Evolutionary conservation across 768 basidiomycete genomes (phyloP).

Genomic region (Clitopilus hobsonii): DNA sequence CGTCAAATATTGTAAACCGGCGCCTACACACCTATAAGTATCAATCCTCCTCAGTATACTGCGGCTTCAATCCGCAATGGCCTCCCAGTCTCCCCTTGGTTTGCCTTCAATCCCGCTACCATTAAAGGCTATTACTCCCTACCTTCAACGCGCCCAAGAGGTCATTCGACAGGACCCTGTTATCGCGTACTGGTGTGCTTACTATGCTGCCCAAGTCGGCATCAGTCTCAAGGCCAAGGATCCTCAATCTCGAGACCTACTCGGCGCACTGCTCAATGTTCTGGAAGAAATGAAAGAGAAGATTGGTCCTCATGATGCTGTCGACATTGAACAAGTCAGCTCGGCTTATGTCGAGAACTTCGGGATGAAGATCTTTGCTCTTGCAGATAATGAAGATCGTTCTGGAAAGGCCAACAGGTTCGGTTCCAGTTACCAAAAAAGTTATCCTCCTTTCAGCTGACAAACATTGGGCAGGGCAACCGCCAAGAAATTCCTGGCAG

Average conservation of each 20-base stretch:
- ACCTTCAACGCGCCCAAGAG: slow-evolving; percentile 88
- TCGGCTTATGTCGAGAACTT: slow-evolving; percentile 95
- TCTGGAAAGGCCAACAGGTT: slow-evolving; percentile 73
- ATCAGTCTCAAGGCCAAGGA: slow-evolving; percentile 72
- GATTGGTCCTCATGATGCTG: slow-evolving; percentile 71
- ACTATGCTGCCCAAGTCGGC: slow-evolving; percentile 88
- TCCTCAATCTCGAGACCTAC: slow-evolving; percentile 55
- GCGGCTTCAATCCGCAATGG: slow-evolving; percentile 16
- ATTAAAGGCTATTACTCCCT: slow-evolving; percentile 71
- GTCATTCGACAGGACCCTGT: slow-evolving; percentile 77
- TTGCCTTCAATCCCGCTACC: slow-evolving; percentile 56
- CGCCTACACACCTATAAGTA: slow-evolving; percentile 2
- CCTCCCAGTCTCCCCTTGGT: slow-evolving; percentile 35
- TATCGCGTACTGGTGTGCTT: slow-evolving; percentile 95
- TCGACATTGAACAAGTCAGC: slow-evolving; percentile 78
- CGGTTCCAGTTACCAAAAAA: slow-evolving; percentile 8
- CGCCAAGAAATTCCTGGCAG: slow-evolving; percentile 92
- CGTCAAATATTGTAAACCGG: slow-evolving; percentile 2
- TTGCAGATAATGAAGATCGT: slow-evolving; percentile 90
- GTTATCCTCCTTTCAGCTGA: neutral
- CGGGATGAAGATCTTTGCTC: slow-evolving; percentile 81
- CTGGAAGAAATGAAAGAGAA: slow-evolving; percentile 81
- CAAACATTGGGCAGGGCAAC: slow-evolving; percentile 53
- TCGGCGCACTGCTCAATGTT: slow-evolving; percentile 67
- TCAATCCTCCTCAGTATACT: neutral